A percentile compares a stretch with the other conserved stretches of the same genome.
Evolutionary conservation across 164 flowering plant genomes (phyloP).

Genomic region (Vitis vinifera): DNA sequence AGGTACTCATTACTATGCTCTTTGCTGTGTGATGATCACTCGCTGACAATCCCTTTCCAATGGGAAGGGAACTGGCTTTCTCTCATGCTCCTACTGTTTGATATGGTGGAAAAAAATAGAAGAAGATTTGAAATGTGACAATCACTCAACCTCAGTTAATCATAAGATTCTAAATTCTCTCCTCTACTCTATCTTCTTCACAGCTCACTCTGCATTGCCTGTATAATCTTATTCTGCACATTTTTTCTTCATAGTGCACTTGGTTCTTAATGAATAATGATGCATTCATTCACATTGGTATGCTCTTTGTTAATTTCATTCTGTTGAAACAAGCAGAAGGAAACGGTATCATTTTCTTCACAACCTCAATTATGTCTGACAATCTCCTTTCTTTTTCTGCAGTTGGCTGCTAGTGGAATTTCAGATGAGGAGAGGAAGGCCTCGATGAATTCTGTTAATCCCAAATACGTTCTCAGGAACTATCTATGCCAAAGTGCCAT

Average conservation of each 20-base stretch:
- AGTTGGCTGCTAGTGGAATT: slow-evolving; percentile 68
- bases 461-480: slow-evolving; percentile 85
- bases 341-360: not conserved
- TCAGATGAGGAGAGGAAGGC: slow-evolving; percentile 82
- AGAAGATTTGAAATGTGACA: not conserved
- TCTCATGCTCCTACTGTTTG: not conserved
- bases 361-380: not conserved
- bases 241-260: not conserved
- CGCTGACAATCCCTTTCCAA: no score
- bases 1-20: slow-evolving; percentile 44
- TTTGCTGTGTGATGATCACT: no score
- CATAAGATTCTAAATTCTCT: not conserved
- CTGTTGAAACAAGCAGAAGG: not conserved
- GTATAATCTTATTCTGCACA: not conserved
- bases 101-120: not conserved
- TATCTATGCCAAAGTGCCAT: slow-evolving; percentile 96
- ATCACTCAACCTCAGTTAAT: not conserved
- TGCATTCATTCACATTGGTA: not conserved
- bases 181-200: not conserved
- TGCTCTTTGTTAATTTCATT: not conserved
- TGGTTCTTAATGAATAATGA: not conserved
- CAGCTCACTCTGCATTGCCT: not conserved
- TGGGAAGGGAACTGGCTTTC: not conserved
- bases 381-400: slow-evolving; percentile 1
- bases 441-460: slow-evolving; percentile 84